Evolutionary conservation across 768 basidiomycete genomes (phyloP).

Genomic region (Pleurotus giganteus): DNA sequence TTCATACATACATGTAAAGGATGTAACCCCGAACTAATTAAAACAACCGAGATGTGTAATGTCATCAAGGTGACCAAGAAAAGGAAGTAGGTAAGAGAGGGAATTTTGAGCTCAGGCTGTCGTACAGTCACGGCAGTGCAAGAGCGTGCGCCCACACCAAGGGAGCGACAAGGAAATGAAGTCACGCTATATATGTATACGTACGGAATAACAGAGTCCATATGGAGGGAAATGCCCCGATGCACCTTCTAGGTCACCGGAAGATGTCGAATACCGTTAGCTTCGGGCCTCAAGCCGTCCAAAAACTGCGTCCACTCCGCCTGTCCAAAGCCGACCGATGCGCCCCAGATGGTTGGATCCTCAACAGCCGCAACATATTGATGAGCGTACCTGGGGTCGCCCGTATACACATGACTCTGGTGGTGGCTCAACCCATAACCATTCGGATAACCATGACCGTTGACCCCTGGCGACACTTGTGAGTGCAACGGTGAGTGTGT

Average conservation of each 20-base stretch:
- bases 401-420: conserved; percentile 34
- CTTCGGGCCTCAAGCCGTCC: conserved; percentile 59
- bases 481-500: not conserved
- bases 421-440: conserved; percentile 16
- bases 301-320: conserved; percentile 69
- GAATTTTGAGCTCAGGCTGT: no score
- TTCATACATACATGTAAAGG: not conserved
- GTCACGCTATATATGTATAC: not conserved
- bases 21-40: not conserved
- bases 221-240: not conserved
- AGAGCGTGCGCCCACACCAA: no score
- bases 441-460: conserved; percentile 18
- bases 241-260: not conserved
- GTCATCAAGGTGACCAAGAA: not conserved
- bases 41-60: not conserved
- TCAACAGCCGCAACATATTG: conserved; percentile 55
- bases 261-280: not conserved
- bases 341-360: conserved; percentile 71
- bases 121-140: no score
- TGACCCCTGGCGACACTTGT: conserved; percentile 16
- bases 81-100: not conserved
- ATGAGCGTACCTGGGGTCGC: conserved; percentile 37
- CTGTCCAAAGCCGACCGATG: conserved; percentile 70
- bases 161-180: no score
- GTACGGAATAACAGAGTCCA: not conserved